Conservation (phyloP, 1,139 yeast species). For the Hansenula lynferdii region DNA sequence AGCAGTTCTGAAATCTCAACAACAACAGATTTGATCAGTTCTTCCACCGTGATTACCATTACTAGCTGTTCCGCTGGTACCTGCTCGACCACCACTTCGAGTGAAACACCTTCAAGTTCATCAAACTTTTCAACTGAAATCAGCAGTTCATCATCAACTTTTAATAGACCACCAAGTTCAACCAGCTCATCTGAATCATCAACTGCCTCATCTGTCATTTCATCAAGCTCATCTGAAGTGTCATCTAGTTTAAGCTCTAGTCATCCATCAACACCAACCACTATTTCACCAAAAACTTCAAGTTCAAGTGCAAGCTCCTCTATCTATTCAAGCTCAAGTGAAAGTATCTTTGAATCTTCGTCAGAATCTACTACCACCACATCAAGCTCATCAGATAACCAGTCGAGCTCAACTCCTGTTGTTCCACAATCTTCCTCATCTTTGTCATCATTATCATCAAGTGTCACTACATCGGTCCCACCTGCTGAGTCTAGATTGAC, state of each 20-base stretch:
- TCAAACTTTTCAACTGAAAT: background rate
- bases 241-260: constrained; percentile 1
- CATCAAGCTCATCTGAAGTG: constrained; percentile 1
- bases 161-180: background rate
- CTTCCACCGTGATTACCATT: no score
- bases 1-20: background rate
- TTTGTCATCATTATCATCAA: background rate
- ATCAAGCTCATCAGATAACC: background rate
- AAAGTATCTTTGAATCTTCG: background rate
- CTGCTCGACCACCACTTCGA: no score
- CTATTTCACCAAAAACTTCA: background rate
- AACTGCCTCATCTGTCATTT: background rate
- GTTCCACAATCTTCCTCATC: background rate
- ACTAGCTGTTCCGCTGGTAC: no score
- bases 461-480: background rate
- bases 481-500: no score
- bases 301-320: background rate
- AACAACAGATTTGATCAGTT: background rate
- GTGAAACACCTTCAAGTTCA: background rate
- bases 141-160: no score
- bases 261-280: background rate
- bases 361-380: background rate
- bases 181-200: background rate
- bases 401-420: no score
- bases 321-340: constrained; percentile 3